Evolutionary conservation across 768 basidiomycete genomes (phyloP), one percentile per base, ranked within the genome.

Genomic region (Psilocybe tampanensis): DNA sequence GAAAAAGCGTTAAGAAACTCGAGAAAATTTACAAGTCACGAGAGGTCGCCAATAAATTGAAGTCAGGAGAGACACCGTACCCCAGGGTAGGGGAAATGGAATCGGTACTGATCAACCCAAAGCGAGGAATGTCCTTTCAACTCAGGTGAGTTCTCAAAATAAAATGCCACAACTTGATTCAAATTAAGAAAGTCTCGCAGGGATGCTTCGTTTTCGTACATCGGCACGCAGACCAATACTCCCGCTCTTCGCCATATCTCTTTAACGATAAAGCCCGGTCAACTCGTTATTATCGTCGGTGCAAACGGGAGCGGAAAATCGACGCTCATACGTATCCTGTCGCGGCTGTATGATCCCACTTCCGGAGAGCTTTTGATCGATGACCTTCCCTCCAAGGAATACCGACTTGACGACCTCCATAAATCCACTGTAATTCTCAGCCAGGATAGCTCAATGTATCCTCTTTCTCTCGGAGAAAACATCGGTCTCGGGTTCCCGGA

Each of bases 291-390:
- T 24, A 70, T 86, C 17, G 84, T 86, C 6, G 84, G 85, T 23
- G 70, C 70, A 2, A 86, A 86, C 58, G 84, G 84, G 9, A 78
- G 77, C 48, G 83, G 83, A 2, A 85, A 85, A 58, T 79, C 80
- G 0, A 82, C 82, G 0, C 59, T 85, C 24, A 69, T 85, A 17
- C 81, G 81, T 48, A 68, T 86, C 11, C 66, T 86, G 2, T 71
- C 81, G 0, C 70, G 82, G 0, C 63, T 84, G 4, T 84, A 80
- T 61, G 78, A 82, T 49, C 74, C 77, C 0, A 72, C 73, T 0
- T 67, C 70, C 0, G 85, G 83, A 0, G 62, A 73, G 9, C 47
- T 86, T 11, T 63, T 78, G 12, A 68, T 85, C 29, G 79, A 86
- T 52, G 76, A 73, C 8, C 32, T 65, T 1, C 72, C 75, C 0